Conservation (phyloP, 257 asterid genomes). For the Rubia yunnanensis region DNA sequence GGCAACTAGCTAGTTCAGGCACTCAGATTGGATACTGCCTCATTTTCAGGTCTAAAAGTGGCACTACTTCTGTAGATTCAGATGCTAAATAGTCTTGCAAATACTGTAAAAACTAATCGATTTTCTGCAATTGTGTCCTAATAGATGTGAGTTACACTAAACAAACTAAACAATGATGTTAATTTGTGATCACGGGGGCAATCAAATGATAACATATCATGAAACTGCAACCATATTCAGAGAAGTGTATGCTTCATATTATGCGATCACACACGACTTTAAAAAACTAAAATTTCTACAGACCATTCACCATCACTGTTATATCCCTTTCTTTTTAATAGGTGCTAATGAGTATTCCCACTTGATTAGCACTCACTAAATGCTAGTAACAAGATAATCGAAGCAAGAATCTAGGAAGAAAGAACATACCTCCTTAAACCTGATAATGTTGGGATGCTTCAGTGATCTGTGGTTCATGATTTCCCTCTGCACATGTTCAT, state of each 20-base stretch:
- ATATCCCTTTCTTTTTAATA: no score
- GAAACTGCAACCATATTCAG: background rate
- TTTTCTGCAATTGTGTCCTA: background rate
- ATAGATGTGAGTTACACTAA: background rate
- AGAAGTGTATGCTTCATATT: no score
- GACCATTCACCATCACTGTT: no score
- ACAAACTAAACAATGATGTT: background rate
- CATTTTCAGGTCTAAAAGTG: background rate
- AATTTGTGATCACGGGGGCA: background rate
- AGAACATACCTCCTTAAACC: conserved; percentile 31
- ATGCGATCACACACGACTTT: no score
- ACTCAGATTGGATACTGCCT: background rate
- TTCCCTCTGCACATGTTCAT: conserved; percentile 39
- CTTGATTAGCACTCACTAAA: no score
- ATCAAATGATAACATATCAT: background rate
- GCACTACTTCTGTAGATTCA: background rate
- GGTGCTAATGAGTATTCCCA: no score
- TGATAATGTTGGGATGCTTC: conserved; percentile 38
- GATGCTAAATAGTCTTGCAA: background rate
- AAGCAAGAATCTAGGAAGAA: background rate
- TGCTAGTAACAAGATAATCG: no score
- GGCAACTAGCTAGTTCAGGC: background rate
- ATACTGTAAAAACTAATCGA: background rate
- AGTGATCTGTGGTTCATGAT: conserved; percentile 41
- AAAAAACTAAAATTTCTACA: no score